Conservation (phyloP, 2,329 filamentous ascomycete species). For the Calonectria pseudoreteaudii region DNA sequence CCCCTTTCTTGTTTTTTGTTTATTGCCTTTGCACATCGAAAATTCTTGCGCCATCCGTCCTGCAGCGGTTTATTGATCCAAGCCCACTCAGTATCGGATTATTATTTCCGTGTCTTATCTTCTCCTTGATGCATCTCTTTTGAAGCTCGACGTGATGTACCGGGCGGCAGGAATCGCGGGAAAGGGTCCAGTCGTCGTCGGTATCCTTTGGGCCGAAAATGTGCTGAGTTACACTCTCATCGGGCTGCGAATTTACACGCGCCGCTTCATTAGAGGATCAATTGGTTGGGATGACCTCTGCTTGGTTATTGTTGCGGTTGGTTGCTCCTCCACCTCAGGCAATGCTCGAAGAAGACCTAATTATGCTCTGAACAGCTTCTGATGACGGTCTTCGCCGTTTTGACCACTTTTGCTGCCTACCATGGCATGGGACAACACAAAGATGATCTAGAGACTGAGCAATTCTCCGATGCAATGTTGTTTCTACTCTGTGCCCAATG, state of each 20-base stretch:
- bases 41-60: background rate
- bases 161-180: conserved; percentile 4
- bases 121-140: background rate
- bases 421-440: conserved; percentile 28
- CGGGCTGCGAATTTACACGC: conserved; percentile 23
- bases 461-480: conserved; percentile 18
- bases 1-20: conserved; percentile 4
- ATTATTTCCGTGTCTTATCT: background rate
- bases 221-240: conserved; percentile 15
- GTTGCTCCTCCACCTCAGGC: background rate
- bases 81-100: background rate
- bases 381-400: conserved; percentile 22
- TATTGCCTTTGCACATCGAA: background rate
- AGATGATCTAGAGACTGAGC: conserved; percentile 1
- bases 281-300: conserved; percentile 28
- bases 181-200: conserved; percentile 20
- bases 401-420: conserved; percentile 10
- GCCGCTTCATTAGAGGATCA: conserved; percentile 23
- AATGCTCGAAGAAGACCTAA: background rate
- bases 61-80: background rate
- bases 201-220: conserved; percentile 26
- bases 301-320: conserved; percentile 14
- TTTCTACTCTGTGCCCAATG: conserved; percentile 17
- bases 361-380: conserved; percentile 4
- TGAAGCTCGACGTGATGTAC: background rate